These are phyloP conservation scores for Starmerella etchellsii DNA, from an alignment of 805 yeast species.

Conservation along the genomic window DNA sequence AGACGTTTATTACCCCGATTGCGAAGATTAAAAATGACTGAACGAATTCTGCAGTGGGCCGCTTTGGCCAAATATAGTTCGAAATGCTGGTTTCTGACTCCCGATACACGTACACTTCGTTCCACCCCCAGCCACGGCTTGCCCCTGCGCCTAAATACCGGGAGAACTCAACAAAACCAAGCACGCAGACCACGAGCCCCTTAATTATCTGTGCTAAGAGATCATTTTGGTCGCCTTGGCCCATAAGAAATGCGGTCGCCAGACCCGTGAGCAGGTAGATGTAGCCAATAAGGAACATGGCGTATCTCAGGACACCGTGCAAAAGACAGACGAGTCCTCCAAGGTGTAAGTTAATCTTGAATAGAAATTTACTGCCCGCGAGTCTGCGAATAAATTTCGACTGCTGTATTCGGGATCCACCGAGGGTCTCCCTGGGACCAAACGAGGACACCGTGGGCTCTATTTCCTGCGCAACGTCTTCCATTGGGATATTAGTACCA, in stretches of 20 bases:
- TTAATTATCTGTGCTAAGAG: slow-evolving; percentile 89
- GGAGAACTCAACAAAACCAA: slow-evolving; percentile 70
- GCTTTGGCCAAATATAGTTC: slow-evolving; percentile 26
- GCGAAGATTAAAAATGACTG: slow-evolving; percentile 71
- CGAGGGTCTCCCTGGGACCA: no score
- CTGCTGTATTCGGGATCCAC: not conserved
- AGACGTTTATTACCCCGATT: slow-evolving; percentile 81
- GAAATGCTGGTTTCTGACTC: slow-evolving; percentile 5
- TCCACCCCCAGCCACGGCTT: slow-evolving; percentile 86
- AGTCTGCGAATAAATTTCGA: slow-evolving; percentile 14
- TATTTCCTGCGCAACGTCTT: slow-evolving; percentile 9
- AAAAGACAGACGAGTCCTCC: slow-evolving; percentile 28
- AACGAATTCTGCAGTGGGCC: slow-evolving; percentile 70
- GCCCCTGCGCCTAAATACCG: slow-evolving; percentile 76
- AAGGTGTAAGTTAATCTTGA: slow-evolving; percentile 18
- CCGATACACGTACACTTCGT: slow-evolving; percentile 25
- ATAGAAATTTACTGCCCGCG: slow-evolving; percentile 16
- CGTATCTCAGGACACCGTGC: slow-evolving; percentile 48
- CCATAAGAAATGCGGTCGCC: slow-evolving; percentile 59
- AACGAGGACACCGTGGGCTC: no score
- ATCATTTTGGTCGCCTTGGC: slow-evolving; percentile 53
- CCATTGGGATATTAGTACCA: slow-evolving; percentile 10
- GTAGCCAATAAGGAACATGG: slow-evolving; percentile 47
- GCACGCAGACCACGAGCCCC: slow-evolving; percentile 73
- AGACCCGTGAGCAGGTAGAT: slow-evolving; percentile 44